These are phyloP conservation scores for Cutaneotrichosporon sp. DNA, from an alignment of 1,284 basidiomycete genomes.

Conservation along the genomic window DNA sequence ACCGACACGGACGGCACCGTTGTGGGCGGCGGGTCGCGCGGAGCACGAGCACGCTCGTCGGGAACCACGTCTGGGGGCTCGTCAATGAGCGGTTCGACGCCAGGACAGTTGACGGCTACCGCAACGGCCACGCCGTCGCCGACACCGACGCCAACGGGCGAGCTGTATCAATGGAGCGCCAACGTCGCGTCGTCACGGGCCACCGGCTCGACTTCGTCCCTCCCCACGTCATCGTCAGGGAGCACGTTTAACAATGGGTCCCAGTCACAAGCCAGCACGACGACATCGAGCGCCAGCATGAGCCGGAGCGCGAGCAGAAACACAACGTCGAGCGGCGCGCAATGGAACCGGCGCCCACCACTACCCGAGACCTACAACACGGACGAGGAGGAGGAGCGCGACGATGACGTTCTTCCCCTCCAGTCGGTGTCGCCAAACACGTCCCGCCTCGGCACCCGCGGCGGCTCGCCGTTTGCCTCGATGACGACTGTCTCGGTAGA, in stretches of 20 bases:
- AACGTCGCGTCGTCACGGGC: neutral
- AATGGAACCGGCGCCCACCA: slow-evolving; percentile 4
- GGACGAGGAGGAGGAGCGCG: neutral
- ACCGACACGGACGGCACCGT: neutral
- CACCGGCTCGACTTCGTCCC: neutral
- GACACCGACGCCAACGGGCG: neutral
- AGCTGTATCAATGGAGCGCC: neutral
- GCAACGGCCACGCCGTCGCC: neutral
- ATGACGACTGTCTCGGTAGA: neutral
- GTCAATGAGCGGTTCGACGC: neutral
- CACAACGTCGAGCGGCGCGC: neutral
- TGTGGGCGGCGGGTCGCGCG: neutral
- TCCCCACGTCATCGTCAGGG: neutral
- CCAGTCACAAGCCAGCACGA: neutral
- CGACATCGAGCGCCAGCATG: neutral
- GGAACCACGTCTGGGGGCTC: neutral
- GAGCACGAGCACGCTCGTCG: neutral
- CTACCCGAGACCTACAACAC: neutral
- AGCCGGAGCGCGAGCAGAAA: neutral
- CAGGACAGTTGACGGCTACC: neutral
- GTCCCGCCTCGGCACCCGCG: neutral
- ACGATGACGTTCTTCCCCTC: neutral
- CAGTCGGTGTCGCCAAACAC: neutral
- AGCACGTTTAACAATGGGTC: neutral
- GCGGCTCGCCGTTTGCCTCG: neutral